Base-by-base conservation (phyloP, 176 grass and related monocot genomes). In the Oryza glaberrima region DNA sequence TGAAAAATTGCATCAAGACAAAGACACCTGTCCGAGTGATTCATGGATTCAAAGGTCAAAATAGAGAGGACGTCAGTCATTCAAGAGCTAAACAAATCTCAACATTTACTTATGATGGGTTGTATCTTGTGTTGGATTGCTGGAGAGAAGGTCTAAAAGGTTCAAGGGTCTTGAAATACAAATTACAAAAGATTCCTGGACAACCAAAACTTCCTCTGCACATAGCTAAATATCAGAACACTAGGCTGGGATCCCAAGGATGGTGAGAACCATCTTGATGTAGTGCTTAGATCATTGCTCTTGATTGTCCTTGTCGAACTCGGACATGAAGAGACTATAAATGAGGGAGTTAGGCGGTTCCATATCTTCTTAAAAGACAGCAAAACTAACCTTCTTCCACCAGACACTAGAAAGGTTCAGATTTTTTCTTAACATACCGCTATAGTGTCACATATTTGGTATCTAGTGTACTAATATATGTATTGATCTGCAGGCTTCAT, bases 231-330 rank as follows among this genome's bases (percentile, higher is more conserved):
- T 72, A 86, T 74, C 92, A 98, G 96, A 88, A 94, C 84, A 48
- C 81, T 98, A 86, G 90, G 93, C 38, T 98, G 96, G 96, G 88
- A 94, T 81, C 80, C 44, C 15, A 97, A 88, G 80, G 92, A 87
- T 61, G 83, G 85, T 45, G 92, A 94, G 83, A 94, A 88, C 46
- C 94, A 97, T 88, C 81, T 97, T 26, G 92, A 94, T 78, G 86
- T 88, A 47, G 94, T 94, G 94, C 85, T 97, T 77, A 94, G 94
- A 89, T 78, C 84, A 51, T 71, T 84, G 22, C 76, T 97, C 38
- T 87, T 97, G 83, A 87, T 30, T 87, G 94, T 90, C 30, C 92
- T 97, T 81, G 89, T 94, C 47, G 90, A 63, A 88, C 82, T 94
- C 10, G 88, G 90, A n/a, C 89, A 94, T 79, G 78, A 76, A 43